Percentiles rank a stretch among this genome's conserved stretches.
phyloP scores from a whole-genome alignment of 495 filamentous ascomycete genomes.

The Xanthoparmelia taractica region DNA sequence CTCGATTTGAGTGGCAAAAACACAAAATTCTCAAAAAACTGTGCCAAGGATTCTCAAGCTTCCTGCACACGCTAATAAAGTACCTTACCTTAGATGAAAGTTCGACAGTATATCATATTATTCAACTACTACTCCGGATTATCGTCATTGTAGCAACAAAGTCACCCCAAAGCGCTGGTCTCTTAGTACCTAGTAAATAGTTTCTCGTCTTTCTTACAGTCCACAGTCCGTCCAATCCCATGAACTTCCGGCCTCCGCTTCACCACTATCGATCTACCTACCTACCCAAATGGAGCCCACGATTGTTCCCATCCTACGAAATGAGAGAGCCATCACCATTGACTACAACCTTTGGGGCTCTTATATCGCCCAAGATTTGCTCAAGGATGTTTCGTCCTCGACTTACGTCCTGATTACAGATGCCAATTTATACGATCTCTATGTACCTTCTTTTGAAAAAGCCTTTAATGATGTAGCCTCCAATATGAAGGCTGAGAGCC shows the following conservation, averaged over 20 bases:
- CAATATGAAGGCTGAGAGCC: constrained; percentile 37
- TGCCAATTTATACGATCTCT: constrained; percentile 76
- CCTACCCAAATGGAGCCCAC: constrained; percentile 25
- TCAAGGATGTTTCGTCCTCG: constrained; percentile 67
- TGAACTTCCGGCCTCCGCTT: neutral
- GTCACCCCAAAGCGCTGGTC: too few relatives aligned
- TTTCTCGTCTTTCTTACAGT: too few relatives aligned
- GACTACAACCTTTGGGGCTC: constrained; percentile 85
- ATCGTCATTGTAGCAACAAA: too few relatives aligned
- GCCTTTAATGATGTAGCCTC: constrained; percentile 49
- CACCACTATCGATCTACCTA: neutral
- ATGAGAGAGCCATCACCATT: constrained; percentile 78
- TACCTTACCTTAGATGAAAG: too few relatives aligned
- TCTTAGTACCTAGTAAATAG: too few relatives aligned
- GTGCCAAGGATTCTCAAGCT: too few relatives aligned
- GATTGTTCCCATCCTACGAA: constrained; percentile 49
- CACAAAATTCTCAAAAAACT: too few relatives aligned
- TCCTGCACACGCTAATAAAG: too few relatives aligned
- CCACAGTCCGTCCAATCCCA: neutral
- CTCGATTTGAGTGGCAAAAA: too few relatives aligned
- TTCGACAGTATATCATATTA: too few relatives aligned
- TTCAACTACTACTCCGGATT: too few relatives aligned
- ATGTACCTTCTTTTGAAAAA: constrained; percentile 67
- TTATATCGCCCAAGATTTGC: constrained; percentile 74
- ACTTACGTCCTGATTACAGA: constrained; percentile 96